phyloP scores from a whole-genome alignment of 2,329 filamentous ascomycete genomes.

The Fusarium sp. region DNA sequence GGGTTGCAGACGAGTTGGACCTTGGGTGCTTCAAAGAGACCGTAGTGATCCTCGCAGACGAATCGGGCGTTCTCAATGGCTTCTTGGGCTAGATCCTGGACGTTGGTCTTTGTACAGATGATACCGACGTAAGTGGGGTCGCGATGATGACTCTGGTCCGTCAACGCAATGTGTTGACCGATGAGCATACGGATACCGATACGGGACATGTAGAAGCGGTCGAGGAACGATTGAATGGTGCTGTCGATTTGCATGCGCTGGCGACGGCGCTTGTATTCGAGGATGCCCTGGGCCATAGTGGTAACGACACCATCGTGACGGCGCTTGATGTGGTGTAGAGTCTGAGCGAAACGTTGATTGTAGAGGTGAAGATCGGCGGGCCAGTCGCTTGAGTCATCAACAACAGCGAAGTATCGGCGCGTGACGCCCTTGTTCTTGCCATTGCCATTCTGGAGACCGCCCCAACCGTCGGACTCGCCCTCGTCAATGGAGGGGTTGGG shows the following conservation, averaged over 20 bases:
- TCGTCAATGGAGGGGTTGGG: slow-evolving; percentile 89
- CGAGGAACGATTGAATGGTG: slow-evolving; percentile 96
- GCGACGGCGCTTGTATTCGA: slow-evolving; percentile 96
- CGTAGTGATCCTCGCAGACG: slow-evolving; percentile 98
- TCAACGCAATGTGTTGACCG: slow-evolving; percentile 96
- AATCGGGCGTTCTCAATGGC: slow-evolving; percentile 99
- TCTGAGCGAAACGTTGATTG: slow-evolving; percentile 90
- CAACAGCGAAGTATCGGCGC: slow-evolving; percentile 85
- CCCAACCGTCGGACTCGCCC: slow-evolving; percentile 79
- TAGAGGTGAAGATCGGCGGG: slow-evolving; percentile 94
- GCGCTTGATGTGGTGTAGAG: slow-evolving; percentile 92
- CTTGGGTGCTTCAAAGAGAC: slow-evolving; percentile 95
- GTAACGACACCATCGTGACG: slow-evolving; percentile 97
- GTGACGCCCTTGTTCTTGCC: slow-evolving; percentile 62
- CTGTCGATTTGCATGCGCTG: slow-evolving; percentile 99
- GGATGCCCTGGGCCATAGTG: slow-evolving; percentile 96
- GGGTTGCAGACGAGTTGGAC: slow-evolving; percentile 96
- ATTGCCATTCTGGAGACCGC: slow-evolving; percentile 59
- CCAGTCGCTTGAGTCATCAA: slow-evolving; percentile 91
- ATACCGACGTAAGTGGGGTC: slow-evolving; percentile 98
- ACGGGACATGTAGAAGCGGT: slow-evolving; percentile 99
- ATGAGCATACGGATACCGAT: slow-evolving; percentile 99
- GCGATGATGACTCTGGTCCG: slow-evolving; percentile 88
- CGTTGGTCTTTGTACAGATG: slow-evolving; percentile 98
- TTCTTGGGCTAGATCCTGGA: slow-evolving; percentile 92